Percentiles rank a stretch among this genome's conserved stretches.
phyloP scores from a whole-genome alignment of 2,329 filamentous ascomycete species.

The Ascochyta koolunga region DNA sequence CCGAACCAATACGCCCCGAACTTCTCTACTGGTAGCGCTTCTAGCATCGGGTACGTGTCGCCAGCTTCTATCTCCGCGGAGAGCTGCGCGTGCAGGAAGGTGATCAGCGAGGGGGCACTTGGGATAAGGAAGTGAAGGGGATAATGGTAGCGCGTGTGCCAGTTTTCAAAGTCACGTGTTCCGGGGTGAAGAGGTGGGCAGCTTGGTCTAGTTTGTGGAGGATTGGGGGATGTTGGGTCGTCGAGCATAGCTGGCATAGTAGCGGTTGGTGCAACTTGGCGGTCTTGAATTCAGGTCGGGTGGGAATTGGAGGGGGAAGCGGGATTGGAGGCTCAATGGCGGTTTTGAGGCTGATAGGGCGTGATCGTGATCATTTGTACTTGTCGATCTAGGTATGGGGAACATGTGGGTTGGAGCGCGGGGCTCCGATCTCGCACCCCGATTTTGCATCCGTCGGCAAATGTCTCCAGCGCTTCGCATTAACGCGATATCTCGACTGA shows the following conservation, averaged over 20 bases:
- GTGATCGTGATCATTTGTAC: background rate
- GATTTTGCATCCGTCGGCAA: background rate
- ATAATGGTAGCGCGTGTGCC: conserved; percentile 76
- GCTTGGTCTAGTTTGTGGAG: conserved; percentile 65
- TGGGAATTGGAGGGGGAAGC: background rate
- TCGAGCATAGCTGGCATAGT: conserved; percentile 17
- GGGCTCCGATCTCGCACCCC: conserved; percentile 10
- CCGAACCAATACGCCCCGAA: conserved; percentile 86
- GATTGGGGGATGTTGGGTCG: conserved; percentile 60
- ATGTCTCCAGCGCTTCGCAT: no score
- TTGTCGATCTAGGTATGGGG: background rate
- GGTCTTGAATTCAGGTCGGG: no score
- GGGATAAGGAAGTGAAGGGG: conserved; percentile 72
- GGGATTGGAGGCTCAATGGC: background rate
- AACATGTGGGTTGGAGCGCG: conserved; percentile 1
- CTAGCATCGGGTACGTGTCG: conserved; percentile 85
- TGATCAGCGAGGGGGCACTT: conserved; percentile 73
- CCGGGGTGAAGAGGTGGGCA: conserved; percentile 69
- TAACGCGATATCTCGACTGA: no score
- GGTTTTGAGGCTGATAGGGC: conserved; percentile 17
- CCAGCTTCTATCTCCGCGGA: conserved; percentile 86
- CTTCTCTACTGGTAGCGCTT: conserved; percentile 70
- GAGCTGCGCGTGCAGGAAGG: conserved; percentile 77
- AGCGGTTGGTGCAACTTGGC: no score
- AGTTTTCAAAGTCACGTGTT: conserved; percentile 78